Percentiles rank a stretch among this genome's conserved stretches.
These are phyloP conservation scores for Lagenaria siceraria DNA, from an alignment of 306 rosid genomes.

Conservation along the genomic window DNA sequence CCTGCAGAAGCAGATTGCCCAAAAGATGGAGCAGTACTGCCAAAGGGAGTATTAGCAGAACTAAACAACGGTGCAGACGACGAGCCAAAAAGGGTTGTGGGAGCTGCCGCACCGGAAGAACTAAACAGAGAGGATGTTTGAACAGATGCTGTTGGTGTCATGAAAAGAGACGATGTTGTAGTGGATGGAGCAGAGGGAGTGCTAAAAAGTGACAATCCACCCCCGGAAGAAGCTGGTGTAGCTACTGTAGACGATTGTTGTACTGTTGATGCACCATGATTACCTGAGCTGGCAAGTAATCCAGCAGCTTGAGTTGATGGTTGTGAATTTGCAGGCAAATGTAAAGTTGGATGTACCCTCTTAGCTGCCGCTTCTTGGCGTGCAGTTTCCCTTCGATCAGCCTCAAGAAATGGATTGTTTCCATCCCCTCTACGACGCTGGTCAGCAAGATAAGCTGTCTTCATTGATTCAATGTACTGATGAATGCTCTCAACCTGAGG, in stretches of 20 bases:
- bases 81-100: constrained; percentile 46
- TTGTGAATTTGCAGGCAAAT: constrained; percentile 68
- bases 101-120: constrained; percentile 53
- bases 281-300: constrained; percentile 56
- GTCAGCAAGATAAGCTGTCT: constrained; percentile 71
- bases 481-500: constrained; percentile 86
- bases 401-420: constrained; percentile 90
- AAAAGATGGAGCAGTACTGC: constrained; percentile 38
- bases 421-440: constrained; percentile 74
- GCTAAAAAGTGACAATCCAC: constrained; percentile 63
- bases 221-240: constrained; percentile 48
- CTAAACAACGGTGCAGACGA: constrained; percentile 46
- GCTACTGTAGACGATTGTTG: constrained; percentile 43
- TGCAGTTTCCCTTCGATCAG: constrained; percentile 94
- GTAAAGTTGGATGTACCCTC: constrained; percentile 78
- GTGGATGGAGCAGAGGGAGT: constrained; percentile 71
- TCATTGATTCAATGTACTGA: constrained; percentile 90
- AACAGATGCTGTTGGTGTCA: constrained; percentile 65
- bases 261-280: constrained; percentile 33
- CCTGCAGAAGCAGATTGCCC: constrained; percentile 41
- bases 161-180: constrained; percentile 45
- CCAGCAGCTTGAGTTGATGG: constrained; percentile 89
- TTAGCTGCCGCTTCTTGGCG: constrained; percentile 90
- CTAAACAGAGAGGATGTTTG: constrained; percentile 43
- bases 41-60: constrained; percentile 50